phyloP scores from a whole-genome alignment of 2,329 filamentous ascomycete genomes.

The Cladosporium halotolerans region DNA sequence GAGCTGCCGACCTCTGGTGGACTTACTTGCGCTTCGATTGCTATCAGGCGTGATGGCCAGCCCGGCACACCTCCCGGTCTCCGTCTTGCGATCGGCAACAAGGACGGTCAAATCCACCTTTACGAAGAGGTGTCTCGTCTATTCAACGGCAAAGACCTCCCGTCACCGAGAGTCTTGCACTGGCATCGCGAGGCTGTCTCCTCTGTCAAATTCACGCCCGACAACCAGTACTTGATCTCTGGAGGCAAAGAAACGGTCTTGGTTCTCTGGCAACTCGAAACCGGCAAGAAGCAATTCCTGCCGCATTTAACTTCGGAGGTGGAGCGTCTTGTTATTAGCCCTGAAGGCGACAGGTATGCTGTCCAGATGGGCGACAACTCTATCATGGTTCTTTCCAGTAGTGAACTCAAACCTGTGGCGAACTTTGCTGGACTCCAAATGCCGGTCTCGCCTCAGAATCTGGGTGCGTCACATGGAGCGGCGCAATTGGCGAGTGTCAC shows the following conservation, averaged over 20 bases:
- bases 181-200: conserved; percentile 87
- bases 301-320: conserved; percentile 87
- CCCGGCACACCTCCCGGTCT: background rate
- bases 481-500: conserved; percentile 18
- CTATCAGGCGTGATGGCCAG: conserved; percentile 1
- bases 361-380: conserved; percentile 89
- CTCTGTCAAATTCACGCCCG: conserved; percentile 82
- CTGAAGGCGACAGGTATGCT: conserved; percentile 71
- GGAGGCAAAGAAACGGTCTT: conserved; percentile 85
- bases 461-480: conserved; percentile 9
- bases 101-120: conserved; percentile 69
- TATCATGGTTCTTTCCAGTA: conserved; percentile 80
- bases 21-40: conserved; percentile 61
- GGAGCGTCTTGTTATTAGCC: conserved; percentile 76
- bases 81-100: conserved; percentile 69
- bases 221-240: conserved; percentile 95
- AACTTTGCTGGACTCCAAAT: conserved; percentile 79
- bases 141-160: conserved; percentile 22
- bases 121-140: conserved; percentile 50
- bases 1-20: conserved; percentile 53
- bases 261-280: conserved; percentile 90
- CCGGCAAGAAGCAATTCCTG: conserved; percentile 71
- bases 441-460: conserved; percentile 32
- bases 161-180: conserved; percentile 63
- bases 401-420: conserved; percentile 76